Base-by-base conservation (phyloP, 73 alveolate genomes). In the Paraurostyla sp. region DNA sequence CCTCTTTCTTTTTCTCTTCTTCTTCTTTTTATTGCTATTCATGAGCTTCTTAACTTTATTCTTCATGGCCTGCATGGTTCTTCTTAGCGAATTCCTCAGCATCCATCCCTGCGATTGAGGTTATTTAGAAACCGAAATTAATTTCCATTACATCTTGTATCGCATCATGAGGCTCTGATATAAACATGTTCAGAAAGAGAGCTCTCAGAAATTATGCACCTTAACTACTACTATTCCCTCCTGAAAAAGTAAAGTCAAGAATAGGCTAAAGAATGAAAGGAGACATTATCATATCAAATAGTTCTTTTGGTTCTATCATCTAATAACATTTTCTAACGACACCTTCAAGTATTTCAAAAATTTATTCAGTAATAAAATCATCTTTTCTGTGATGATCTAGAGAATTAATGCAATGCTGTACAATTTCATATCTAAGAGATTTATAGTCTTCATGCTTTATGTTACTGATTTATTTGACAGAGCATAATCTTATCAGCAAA, bases 141-240 rank as follows among this genome's bases (percentile, higher is more conserved):
- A 65, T 63, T 48, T 83, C 92, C 71, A 83, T 59, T 9, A 83
- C 82, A 49, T 83, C 92, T 43, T 83, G 41, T n/a, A 63, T 29
- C 7, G 92, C 84, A 9, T 83, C 92, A 50, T 63, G 22, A 3
- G 92, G 92, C 13, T 60, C 42, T 20, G 82, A 57, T 42, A 83
- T 45, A 49, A 83, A 83, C 85, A 83, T 42, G 59, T 83, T 83
- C 32, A 63, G 45, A 35, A 62, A 32, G 22, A 59, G 30, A 1
- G 48, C 49, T 46, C 50, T 60, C 36, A 83, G 33, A 76, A 83
- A 83, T 25, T 83, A 76, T 22, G 76, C 71, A 40, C 85, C 85
- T 45, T 63, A 33, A 23, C 36, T 60, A 11, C 63, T 15, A 0
- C 51, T 18, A 45, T 51, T 13, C 1, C 89, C 89, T 1, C 85